These are phyloP conservation scores for Trametes polyzona DNA, from an alignment of 1,284 basidiomycete genomes.

Conservation along the genomic window DNA sequence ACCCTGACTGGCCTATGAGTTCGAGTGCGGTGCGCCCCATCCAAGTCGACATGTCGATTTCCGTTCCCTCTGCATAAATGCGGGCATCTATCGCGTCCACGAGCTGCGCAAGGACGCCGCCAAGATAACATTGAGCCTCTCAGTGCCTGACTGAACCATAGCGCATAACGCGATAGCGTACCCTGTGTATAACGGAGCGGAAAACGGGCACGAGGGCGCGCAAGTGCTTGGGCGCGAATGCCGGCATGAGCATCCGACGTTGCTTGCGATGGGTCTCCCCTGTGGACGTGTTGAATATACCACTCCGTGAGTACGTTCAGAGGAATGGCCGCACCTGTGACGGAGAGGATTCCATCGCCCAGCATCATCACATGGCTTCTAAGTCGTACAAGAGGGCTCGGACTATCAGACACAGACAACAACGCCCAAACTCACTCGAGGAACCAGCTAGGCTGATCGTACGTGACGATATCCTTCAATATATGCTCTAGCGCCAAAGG, in stretches of 20 bases:
- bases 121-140: background rate
- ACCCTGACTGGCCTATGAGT: conserved; percentile 42
- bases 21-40: conserved; percentile 43
- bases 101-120: background rate
- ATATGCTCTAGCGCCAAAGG: too few relatives aligned
- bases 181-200: background rate
- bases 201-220: background rate
- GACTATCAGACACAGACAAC: too few relatives aligned
- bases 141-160: too few relatives aligned
- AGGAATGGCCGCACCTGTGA: background rate
- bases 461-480: too few relatives aligned
- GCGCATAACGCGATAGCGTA: too few relatives aligned
- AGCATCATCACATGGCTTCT: too few relatives aligned
- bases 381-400: too few relatives aligned
- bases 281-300: background rate
- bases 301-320: background rate
- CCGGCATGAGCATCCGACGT: background rate
- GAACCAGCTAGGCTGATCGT: too few relatives aligned
- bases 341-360: background rate
- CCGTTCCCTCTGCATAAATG: conserved; percentile 20
- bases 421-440: too few relatives aligned
- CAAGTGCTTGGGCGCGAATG: background rate
- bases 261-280: background rate
- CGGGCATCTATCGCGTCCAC: conserved; percentile 19
- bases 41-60: conserved; percentile 40